phyloP scores from a whole-genome alignment of 192 early-diverging fungal genomes.

The Coemansia sp. region DNA sequence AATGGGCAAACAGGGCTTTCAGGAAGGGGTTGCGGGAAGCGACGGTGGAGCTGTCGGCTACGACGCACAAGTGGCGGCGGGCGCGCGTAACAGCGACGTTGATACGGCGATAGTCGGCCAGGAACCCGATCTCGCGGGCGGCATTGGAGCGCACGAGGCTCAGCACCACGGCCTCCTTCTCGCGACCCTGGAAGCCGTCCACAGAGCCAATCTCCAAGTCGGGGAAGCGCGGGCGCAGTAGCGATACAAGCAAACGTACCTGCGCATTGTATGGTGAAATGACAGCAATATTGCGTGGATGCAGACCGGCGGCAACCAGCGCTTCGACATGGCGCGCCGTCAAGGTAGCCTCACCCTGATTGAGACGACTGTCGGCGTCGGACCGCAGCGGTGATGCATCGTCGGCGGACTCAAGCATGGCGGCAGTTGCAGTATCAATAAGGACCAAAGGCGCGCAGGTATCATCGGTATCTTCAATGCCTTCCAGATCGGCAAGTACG shows the following conservation, averaged over 20 bases:
- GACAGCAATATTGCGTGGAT: constrained; percentile 68
- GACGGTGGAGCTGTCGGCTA: constrained; percentile 74
- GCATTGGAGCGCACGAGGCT: constrained; percentile 81
- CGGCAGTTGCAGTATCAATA: constrained; percentile 66
- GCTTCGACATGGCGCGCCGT: constrained; percentile 61
- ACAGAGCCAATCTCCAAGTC: constrained; percentile 79
- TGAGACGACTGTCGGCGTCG: constrained; percentile 64
- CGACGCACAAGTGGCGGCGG: constrained; percentile 79
- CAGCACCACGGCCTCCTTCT: constrained; percentile 84
- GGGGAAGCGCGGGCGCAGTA: constrained; percentile 57
- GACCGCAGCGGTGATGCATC: constrained; percentile 7
- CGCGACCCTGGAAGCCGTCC: constrained; percentile 90
- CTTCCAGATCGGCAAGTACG: constrained; percentile 62
- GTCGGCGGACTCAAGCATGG: constrained; percentile 42
- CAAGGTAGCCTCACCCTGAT: constrained; percentile 73
- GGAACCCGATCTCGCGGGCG: constrained; percentile 77
- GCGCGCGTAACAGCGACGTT: constrained; percentile 92
- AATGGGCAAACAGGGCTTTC: constrained; percentile 50
- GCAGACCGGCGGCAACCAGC: constrained; percentile 66
- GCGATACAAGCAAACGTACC: constrained; percentile 56
- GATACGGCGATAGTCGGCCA: constrained; percentile 74
- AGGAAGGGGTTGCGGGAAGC: constrained; percentile 43
- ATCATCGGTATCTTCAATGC: constrained; percentile 61
- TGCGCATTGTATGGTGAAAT: constrained; percentile 89
- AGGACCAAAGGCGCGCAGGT: constrained; percentile 61